Conservation (phyloP, 2,329 filamentous ascomycete species). For the Cladosporium austrohemisphaericum region DNA sequence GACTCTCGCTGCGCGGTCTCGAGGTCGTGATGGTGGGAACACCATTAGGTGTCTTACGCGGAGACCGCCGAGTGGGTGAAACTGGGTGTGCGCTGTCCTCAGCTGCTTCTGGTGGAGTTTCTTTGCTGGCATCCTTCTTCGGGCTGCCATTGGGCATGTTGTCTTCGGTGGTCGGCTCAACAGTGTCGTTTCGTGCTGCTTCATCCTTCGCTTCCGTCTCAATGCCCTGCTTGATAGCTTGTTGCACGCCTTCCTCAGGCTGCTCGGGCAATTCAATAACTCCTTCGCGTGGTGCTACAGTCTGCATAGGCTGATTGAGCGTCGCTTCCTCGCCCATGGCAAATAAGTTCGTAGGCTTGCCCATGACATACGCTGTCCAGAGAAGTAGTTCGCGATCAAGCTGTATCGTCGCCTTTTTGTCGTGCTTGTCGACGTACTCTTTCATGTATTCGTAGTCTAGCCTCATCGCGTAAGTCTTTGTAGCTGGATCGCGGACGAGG, state of each 20-base stretch:
- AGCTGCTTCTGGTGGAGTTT: background rate
- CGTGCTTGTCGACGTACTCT: constrained; percentile 84
- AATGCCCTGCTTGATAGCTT: constrained; percentile 22
- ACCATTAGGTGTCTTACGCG: constrained; percentile 33
- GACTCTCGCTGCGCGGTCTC: constrained; percentile 10
- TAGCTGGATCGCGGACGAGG: constrained; percentile 82
- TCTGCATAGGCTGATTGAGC: constrained; percentile 54
- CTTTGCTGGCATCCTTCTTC: background rate
- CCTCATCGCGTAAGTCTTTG: constrained; percentile 82
- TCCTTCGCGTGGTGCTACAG: constrained; percentile 82
- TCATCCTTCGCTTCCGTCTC: constrained; percentile 2
- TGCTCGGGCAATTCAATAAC: constrained; percentile 46
- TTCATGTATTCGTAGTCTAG: constrained; percentile 82
- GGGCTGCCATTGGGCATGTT: background rate
- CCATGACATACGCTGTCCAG: constrained; percentile 98
- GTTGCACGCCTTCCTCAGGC: constrained; percentile 44
- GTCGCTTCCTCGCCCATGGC: constrained; percentile 35
- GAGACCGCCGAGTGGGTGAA: constrained; percentile 29
- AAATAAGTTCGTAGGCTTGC: constrained; percentile 50
- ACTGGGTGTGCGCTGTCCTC: constrained; percentile 11
- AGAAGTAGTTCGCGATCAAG: constrained; percentile 76
- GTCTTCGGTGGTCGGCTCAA: constrained; percentile 5
- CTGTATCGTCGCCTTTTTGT: constrained; percentile 80
- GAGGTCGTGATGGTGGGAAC: background rate
- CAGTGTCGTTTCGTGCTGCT: constrained; percentile 14